Evolutionary conservation across 1,139 yeast species (phyloP).

Genomic region (Pichia sp.): DNA sequence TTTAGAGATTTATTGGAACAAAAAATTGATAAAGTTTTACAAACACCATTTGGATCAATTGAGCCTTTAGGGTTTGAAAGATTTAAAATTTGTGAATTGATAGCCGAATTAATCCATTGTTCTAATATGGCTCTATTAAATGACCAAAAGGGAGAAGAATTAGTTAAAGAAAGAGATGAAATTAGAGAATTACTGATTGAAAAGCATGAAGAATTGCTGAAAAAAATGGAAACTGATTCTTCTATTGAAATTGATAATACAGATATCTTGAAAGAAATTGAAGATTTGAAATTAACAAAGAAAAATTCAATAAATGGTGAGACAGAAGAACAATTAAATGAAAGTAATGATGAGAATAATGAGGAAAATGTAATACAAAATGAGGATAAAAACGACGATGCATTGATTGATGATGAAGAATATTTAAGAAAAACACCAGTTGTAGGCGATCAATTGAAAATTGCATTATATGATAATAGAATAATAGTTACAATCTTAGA

Average conservation of each 20-base stretch:
- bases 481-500: slow-evolving; percentile 70
- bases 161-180: slow-evolving; percentile 69
- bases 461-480: slow-evolving; percentile 75
- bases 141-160: slow-evolving; percentile 74
- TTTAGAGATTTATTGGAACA: slow-evolving; percentile 51
- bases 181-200: slow-evolving; percentile 47
- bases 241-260: neutral
- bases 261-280: slow-evolving; percentile 14
- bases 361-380: slow-evolving; percentile 28
- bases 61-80: slow-evolving; percentile 95
- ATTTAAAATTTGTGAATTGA: slow-evolving; percentile 87
- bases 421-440: slow-evolving; percentile 67
- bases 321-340: slow-evolving; percentile 20
- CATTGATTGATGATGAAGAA: slow-evolving; percentile 49
- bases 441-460: slow-evolving; percentile 84
- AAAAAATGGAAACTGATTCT: slow-evolving; percentile 22
- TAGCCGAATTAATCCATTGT: slow-evolving; percentile 92
- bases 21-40: slow-evolving; percentile 35
- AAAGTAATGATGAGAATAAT: slow-evolving; percentile 4
- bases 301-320: slow-evolving; percentile 6
- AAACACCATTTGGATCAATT: slow-evolving; percentile 66
- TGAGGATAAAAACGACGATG: slow-evolving; percentile 1
- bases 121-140: slow-evolving; percentile 93
- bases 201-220: slow-evolving; percentile 31
- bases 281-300: slow-evolving; percentile 24